Evolutionary conservation across 495 filamentous ascomycete genomes (phyloP), one percentile per base, ranked within the genome.

Genomic region (Rhypophila decipiens): DNA sequence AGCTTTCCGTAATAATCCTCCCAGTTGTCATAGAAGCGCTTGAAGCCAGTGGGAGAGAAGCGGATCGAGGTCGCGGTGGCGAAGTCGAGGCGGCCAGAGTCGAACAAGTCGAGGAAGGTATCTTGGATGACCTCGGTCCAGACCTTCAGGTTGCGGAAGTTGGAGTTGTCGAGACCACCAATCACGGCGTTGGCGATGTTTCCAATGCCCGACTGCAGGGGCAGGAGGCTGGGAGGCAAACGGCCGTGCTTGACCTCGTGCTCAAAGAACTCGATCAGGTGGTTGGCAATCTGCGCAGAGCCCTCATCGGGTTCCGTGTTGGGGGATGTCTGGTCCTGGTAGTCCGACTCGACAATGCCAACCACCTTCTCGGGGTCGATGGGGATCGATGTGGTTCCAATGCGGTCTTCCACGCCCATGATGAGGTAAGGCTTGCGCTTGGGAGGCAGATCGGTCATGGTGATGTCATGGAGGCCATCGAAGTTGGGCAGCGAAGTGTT

Each of bases 81-180:
- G 58, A 95, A 95, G 71, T 93, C 88, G 27, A 95, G 79, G 58
- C 87, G 80, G 35, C 88, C 89, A 55, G 82, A 85, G 72, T 95
- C 89, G 76, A 95, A 94, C 27, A 95, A 84, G 61, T 95, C 89
- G 11, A 95, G 76, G 85, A 95, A 95, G 38, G 84, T 86, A 62
- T 95, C 89, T 66, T 95, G 89, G 50, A 95, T 81, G 29, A 95
- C 89, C 63, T 95, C 89, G 42, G 89, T 95, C 89, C 89, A 95
- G 13, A 95, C 89, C 57, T 83, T 87, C 36, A 95, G 79, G 70
- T 94, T 85, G 41, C 77, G 76, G 78, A 95, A 95, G 61, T 90
- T 85, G 44, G 86, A 87, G 52, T 86, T 79, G 56, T 83, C 78
- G 31, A 95, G 80, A 4, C 89, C 89, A 43, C 89, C 88, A 51